Evolutionary conservation across 2,329 filamentous ascomycete genomes (phyloP).

Genomic region (Fusarium sp.): DNA sequence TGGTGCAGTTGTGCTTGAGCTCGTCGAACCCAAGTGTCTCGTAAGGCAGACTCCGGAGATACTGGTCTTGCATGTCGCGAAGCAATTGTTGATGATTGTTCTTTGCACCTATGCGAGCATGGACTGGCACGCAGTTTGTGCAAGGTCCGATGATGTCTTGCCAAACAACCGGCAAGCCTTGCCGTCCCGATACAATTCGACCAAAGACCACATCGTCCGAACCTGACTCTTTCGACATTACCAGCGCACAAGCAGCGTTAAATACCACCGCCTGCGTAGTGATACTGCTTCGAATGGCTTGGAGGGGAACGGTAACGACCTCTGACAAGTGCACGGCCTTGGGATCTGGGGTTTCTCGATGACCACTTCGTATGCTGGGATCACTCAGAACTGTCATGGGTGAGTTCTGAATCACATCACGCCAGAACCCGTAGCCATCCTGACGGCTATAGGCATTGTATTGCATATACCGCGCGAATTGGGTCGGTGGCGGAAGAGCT

Average conservation of each 20-base stretch:
- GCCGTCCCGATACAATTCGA: conserved; percentile 37
- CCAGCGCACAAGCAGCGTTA: conserved; percentile 7
- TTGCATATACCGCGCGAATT: conserved; percentile 38
- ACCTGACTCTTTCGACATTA: neutral
- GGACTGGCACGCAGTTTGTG: conserved; percentile 16
- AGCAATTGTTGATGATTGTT: conserved; percentile 3
- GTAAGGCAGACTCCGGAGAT: conserved; percentile 23
- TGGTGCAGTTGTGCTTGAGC: conserved; percentile 37
- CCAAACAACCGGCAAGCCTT: conserved; percentile 21
- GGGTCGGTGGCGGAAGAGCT: conserved; percentile 15
- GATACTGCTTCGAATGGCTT: conserved; percentile 1
- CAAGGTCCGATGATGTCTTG: conserved; percentile 35
- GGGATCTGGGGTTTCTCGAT: neutral
- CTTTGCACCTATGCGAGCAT: neutral
- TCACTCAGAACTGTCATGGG: conserved; percentile 13
- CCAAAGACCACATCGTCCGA: conserved; percentile 36
- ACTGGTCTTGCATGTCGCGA: conserved; percentile 36
- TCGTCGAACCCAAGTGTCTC: conserved; percentile 39
- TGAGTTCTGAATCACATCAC: conserved; percentile 1
- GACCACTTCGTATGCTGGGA: neutral
- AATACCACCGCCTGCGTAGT: conserved; percentile 20
- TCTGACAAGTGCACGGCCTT: conserved; percentile 16
- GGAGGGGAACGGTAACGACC: conserved; percentile 6
- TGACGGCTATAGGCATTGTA: conserved; percentile 4
- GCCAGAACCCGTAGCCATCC: conserved; percentile 16